These are phyloP conservation scores for Cetradonia linearis DNA, from an alignment of 495 filamentous ascomycete genomes.

Conservation along the genomic window DNA sequence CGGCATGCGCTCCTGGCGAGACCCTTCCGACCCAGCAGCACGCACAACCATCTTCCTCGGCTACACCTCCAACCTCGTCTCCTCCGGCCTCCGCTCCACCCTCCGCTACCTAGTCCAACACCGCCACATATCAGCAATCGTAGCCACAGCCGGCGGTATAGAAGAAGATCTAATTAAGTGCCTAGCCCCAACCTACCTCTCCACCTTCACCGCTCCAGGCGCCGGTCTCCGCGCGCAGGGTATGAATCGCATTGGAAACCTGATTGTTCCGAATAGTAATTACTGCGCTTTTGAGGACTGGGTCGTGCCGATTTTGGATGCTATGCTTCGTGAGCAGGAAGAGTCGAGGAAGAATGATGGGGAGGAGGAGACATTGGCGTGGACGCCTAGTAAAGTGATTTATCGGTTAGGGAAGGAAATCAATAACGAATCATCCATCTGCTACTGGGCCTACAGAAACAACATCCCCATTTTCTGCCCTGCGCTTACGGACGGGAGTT, in stretches of 20 bases:
- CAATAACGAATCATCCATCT: constrained; percentile 75
- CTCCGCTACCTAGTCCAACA: constrained; percentile 88
- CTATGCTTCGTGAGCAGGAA: constrained; percentile 89
- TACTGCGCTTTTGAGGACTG: constrained; percentile 97
- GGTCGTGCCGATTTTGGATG: constrained; percentile 82
- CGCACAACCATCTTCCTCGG: constrained; percentile 90
- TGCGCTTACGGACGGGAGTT: constrained; percentile 83
- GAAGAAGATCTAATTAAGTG: constrained; percentile 99
- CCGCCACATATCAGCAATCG: constrained; percentile 79
- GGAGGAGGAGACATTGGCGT: constrained; percentile 62
- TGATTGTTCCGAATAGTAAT: constrained; percentile 93
- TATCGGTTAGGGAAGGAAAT: constrained; percentile 82
- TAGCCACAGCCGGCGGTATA: constrained; percentile 92
- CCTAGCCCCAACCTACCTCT: constrained; percentile 84
- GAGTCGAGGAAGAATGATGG: constrained; percentile 43
- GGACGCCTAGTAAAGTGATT: constrained; percentile 87
- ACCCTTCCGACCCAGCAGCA: constrained; percentile 54
- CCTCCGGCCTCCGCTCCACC: constrained; percentile 83
- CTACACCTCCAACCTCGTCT: constrained; percentile 94
- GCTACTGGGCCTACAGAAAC: constrained; percentile 92
- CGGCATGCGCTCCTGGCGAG: constrained; percentile 78
- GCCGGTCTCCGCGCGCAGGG: constrained; percentile 68
- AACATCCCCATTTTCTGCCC: constrained; percentile 94
- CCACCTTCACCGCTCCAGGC: constrained; percentile 65
- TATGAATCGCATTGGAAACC: constrained; percentile 89